phyloP scores from a whole-genome alignment of 2,329 filamentous ascomycete species.

The Talaromyces amestolkiae region DNA sequence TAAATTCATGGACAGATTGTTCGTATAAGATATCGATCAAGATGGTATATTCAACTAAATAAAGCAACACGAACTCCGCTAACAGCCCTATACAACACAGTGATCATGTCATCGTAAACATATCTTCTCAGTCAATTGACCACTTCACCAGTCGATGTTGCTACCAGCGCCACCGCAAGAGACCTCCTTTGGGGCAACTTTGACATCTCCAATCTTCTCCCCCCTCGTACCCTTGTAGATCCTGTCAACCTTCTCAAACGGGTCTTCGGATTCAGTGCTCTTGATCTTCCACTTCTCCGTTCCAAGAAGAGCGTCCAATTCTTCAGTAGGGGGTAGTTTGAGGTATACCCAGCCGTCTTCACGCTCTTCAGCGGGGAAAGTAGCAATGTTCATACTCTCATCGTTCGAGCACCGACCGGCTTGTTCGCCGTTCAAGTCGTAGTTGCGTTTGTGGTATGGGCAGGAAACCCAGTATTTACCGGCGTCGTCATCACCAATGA shows the following conservation, averaged over 20 bases:
- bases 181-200: slow-evolving; percentile 10
- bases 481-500: slow-evolving; percentile 63
- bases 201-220: slow-evolving; percentile 43
- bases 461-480: slow-evolving; percentile 81
- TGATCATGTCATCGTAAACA: neutral
- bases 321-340: slow-evolving; percentile 73
- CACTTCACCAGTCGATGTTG: slow-evolving; percentile 34
- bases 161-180: slow-evolving; percentile 22
- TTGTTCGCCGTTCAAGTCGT: slow-evolving; percentile 65
- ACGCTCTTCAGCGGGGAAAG: slow-evolving; percentile 73
- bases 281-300: slow-evolving; percentile 76
- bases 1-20: neutral
- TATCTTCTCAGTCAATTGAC: neutral
- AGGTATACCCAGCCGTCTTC: slow-evolving; percentile 76
- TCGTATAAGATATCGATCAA: neutral
- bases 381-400: slow-evolving; percentile 72
- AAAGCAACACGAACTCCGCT: neutral
- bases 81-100: neutral
- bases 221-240: slow-evolving; percentile 57
- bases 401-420: slow-evolving; percentile 74
- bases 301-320: slow-evolving; percentile 75
- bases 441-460: slow-evolving; percentile 88
- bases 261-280: slow-evolving; percentile 62
- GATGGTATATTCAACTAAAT: neutral
- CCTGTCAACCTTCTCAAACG: slow-evolving; percentile 57